phyloP scores from a whole-genome alignment of 225 moss, liverwort and hornwort genomes.

The Bryum argenteum region DNA sequence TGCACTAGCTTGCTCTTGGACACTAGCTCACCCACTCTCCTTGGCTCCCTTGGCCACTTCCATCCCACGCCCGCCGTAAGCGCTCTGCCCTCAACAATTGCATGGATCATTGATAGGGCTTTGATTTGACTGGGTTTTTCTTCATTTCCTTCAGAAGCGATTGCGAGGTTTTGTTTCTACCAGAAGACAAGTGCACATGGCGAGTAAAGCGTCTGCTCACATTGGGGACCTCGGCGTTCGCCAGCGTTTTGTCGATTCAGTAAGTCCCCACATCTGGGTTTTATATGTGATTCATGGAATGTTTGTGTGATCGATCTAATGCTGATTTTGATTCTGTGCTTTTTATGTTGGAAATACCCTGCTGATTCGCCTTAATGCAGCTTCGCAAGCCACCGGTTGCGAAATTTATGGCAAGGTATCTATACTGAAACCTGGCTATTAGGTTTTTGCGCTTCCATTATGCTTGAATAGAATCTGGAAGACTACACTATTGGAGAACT shows the following conservation, averaged over 20 bases:
- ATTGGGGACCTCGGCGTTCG: constrained; percentile 70
- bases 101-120: no score
- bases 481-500: no score
- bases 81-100: no score
- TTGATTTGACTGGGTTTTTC: no score
- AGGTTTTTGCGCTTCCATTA: neutral
- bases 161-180: constrained; percentile 7
- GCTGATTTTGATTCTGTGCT: no score
- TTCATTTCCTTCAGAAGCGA: constrained; percentile 26
- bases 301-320: no score
- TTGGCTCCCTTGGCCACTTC: constrained; percentile 34
- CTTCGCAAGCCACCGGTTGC: constrained; percentile 85
- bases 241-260: constrained; percentile 66
- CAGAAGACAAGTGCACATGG: constrained; percentile 46
- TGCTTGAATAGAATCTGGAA: no score
- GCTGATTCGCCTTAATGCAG: constrained; percentile 83
- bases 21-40: constrained; percentile 39
- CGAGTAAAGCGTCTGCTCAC: constrained; percentile 38
- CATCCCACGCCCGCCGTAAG: no score
- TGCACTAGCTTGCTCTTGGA: constrained; percentile 50
- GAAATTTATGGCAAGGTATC: constrained; percentile 91
- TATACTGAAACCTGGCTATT: neutral
- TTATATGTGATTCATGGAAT: no score
- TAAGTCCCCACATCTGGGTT: constrained; percentile 29
- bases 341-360: no score